Conservation (phyloP, 2,329 filamentous ascomycete species). For the Fusarium sulawesiense region DNA sequence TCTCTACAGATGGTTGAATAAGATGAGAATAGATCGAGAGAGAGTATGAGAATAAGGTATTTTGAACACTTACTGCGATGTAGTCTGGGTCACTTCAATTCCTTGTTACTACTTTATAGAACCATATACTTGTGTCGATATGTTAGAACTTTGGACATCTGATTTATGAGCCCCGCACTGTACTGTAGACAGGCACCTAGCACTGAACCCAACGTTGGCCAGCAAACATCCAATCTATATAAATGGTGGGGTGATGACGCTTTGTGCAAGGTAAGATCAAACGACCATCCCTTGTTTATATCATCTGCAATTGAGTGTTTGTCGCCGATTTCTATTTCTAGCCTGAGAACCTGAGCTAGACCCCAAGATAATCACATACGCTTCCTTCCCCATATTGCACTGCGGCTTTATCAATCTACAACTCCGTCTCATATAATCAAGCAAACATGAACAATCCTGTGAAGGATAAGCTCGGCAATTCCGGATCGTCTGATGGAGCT, state of each 20-base stretch:
- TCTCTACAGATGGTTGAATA: background rate
- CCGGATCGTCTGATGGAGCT: background rate
- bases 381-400: background rate
- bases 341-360: background rate
- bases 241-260: constrained; percentile 31
- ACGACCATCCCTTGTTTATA: background rate
- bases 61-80: background rate
- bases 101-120: background rate
- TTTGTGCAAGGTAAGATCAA: constrained; percentile 9
- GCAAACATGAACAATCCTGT: constrained; percentile 11
- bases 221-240: background rate
- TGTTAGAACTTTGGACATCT: background rate
- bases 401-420: background rate
- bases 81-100: background rate
- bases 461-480: constrained; percentile 6
- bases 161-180: background rate
- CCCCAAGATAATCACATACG: background rate
- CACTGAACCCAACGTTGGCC: background rate
- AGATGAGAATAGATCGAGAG: background rate
- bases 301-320: background rate
- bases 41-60: background rate
- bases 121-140: background rate
- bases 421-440: background rate
- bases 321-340: background rate
- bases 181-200: background rate